Base-by-base conservation (phyloP, 306 rosid genomes). In the Ziziphus jujuba region DNA sequence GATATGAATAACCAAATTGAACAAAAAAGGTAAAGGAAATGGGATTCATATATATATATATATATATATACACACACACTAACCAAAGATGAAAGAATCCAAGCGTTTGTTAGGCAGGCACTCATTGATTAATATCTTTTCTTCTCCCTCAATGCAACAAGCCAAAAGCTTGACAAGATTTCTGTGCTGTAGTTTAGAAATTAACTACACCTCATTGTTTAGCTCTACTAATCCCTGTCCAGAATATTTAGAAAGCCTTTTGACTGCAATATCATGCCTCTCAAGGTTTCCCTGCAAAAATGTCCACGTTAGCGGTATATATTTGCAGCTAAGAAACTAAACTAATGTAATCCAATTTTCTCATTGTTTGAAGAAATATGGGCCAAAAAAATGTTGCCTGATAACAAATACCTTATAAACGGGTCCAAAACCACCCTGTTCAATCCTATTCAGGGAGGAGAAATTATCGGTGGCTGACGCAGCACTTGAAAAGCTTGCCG, bases 21-120 rank as follows among this genome's bases (percentile, higher is more conserved):
- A 8, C 22, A 38, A 12, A 38, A 69, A 22, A 14, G 4, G 19
- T 5, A 59, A 28, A 28, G 33, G 4, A 28, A 28, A 28, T 28
- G 33, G 4, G 33, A 28, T 28, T 28, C 33, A 28, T 45, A n/a
- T 14, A n/a, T 34, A 12, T 12, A 6, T 7, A 21, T 33, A 16
- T 17, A 31, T 5, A 71, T 14, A 13, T 55, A 44, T 28, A 49
- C n/a, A 44, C 23, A 16, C 3, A 19, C 1, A 51, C 75, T n/a
- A 5, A 78, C 75, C 72, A 67, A 78, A 78, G 21, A 78, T 52
- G 75, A 78, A 78, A 52, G 67, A 68, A 63, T 73, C 78, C 68
- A 72, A 68, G 71, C 78, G 72, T 58, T 16, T 63, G 72, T 73
- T 73, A 43, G 69, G 31, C 75, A 68, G 67, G 65, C 72, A 72